Evolutionary conservation across 768 basidiomycete species (phyloP).

Genomic region (Psilocybe cubensis): DNA sequence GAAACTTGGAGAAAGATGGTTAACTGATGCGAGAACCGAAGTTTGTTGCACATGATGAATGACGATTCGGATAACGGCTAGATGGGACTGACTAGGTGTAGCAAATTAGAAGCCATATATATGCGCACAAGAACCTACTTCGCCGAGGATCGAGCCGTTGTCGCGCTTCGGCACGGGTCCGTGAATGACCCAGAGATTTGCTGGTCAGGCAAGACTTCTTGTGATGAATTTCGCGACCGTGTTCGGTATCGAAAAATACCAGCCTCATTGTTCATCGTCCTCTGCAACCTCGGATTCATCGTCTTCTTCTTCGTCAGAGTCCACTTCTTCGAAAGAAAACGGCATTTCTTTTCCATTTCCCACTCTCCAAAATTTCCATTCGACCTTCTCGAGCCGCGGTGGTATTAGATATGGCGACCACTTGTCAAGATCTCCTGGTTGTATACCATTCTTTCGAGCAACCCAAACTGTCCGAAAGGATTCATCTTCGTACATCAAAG

Average conservation of each 20-base stretch:
- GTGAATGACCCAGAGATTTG: too few species aligned
- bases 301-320: constrained; percentile 3
- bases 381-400: constrained; percentile 14
- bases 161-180: too few species aligned
- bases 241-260: background rate
- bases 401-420: constrained; percentile 8
- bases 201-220: too few species aligned
- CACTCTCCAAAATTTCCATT: constrained; percentile 14
- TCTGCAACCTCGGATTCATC: background rate
- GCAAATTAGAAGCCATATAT: too few species aligned
- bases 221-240: too few species aligned
- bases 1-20: background rate
- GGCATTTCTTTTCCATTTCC: background rate
- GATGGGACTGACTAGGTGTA: too few species aligned
- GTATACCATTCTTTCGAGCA: constrained; percentile 30
- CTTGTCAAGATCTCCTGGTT: background rate
- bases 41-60: background rate
- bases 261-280: background rate
- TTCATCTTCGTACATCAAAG: constrained; percentile 36
- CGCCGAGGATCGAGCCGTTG: too few species aligned
- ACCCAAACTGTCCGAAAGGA: constrained; percentile 32
- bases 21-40: too few species aligned
- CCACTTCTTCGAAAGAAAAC: constrained; percentile 2
- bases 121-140: too few species aligned
- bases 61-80: background rate